These are phyloP conservation scores for Nepenthes gracilis DNA, from an alignment of 148 eudicot genomes.

Conservation along the genomic window DNA sequence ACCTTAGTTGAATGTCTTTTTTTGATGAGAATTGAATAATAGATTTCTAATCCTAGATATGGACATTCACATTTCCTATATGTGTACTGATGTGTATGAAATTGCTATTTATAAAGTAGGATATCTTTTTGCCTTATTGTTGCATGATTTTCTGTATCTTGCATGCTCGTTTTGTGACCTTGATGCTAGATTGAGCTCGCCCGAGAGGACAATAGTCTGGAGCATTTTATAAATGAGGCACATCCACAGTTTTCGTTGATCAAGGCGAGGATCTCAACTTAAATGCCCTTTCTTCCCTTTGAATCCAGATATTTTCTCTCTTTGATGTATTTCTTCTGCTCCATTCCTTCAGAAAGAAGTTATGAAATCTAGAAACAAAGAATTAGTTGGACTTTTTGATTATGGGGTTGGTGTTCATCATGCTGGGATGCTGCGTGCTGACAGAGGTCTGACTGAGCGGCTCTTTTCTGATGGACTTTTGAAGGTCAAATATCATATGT, in stretches of 20 bases:
- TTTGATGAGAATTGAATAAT: too few species aligned
- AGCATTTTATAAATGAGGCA: constrained; percentile 59
- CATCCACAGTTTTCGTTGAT: constrained; percentile 73
- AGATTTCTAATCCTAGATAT: too few species aligned
- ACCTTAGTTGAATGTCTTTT: too few species aligned
- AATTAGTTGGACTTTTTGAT: constrained; percentile 84
- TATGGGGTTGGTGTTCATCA: constrained; percentile 91
- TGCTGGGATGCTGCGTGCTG: constrained; percentile 99
- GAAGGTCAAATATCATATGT: constrained; percentile 28
- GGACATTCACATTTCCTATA: too few species aligned
- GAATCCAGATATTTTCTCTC: neutral
- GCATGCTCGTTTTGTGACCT: constrained; percentile 5
- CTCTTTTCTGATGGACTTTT: constrained; percentile 87
- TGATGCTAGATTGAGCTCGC: constrained; percentile 68
- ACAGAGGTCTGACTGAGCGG: constrained; percentile 87
- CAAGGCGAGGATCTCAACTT: constrained; percentile 42
- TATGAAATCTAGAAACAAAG: constrained; percentile 81
- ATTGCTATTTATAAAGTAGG: neutral
- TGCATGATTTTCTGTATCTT: constrained; percentile 6
- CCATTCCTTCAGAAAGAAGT: constrained; percentile 59
- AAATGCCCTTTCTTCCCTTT: constrained; percentile 1
- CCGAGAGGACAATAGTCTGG: constrained; percentile 43
- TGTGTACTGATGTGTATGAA: too few species aligned
- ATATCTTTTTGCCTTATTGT: neutral
- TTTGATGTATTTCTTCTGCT: constrained; percentile 10